Percentiles rank a stretch among this genome's conserved stretches.
phyloP scores from a whole-genome alignment of 345 rosid genomes.

The Mallotus nudiflorus region DNA sequence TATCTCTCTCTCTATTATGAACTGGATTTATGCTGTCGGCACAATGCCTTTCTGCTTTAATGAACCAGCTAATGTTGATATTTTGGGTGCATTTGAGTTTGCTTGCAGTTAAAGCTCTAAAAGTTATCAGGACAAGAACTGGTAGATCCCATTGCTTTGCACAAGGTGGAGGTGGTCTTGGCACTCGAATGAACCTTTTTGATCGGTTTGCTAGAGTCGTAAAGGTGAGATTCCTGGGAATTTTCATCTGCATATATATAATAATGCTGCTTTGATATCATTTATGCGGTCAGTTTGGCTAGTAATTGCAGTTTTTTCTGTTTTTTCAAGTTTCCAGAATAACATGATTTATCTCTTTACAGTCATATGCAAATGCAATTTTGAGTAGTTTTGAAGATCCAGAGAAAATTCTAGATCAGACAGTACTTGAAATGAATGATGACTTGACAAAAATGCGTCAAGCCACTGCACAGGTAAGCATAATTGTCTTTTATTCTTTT shows the following conservation, averaged over 20 bases:
- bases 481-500: conserved; percentile 8
- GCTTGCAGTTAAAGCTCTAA: conserved; percentile 28
- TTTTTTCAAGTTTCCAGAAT: background rate
- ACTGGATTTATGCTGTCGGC: background rate
- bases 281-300: background rate
- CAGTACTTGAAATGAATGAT: conserved; percentile 80
- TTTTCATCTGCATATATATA: conserved; percentile 9
- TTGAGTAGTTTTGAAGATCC: conserved; percentile 76
- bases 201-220: conserved; percentile 72
- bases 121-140: conserved; percentile 11
- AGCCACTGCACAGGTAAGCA: conserved; percentile 79
- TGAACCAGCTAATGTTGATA: background rate
- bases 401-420: conserved; percentile 75
- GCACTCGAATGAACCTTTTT: conserved; percentile 61
- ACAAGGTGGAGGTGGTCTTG: conserved; percentile 56
- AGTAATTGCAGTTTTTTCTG: conserved; percentile 1
- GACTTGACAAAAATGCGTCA: conserved; percentile 85
- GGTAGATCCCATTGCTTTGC: conserved; percentile 33
- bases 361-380: conserved; percentile 80
- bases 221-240: conserved; percentile 44
- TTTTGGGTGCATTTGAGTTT: conserved; percentile 1
- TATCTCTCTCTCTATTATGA: background rate
- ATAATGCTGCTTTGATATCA: background rate
- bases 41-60: background rate
- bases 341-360: conserved; percentile 23